Evolutionary conservation across 2,329 filamentous ascomycete genomes (phyloP).

Genomic region (Verticillium tricorpus): DNA sequence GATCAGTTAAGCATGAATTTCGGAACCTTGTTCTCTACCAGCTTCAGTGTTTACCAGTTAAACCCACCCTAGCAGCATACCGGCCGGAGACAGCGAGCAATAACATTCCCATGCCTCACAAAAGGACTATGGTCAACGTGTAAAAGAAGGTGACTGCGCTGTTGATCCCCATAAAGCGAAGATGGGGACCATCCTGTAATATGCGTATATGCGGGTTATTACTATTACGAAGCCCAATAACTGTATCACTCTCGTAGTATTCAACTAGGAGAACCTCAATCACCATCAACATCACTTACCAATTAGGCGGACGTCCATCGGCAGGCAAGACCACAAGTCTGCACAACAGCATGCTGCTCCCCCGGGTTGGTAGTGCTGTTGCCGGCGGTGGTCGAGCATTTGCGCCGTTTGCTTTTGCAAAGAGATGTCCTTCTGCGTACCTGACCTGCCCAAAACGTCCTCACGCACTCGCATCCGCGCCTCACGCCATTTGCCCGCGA

Average conservation of each 20-base stretch:
- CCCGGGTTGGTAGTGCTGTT: not conserved
- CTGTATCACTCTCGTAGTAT: not conserved
- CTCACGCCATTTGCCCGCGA: not conserved
- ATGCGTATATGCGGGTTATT: not conserved
- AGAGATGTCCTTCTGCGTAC: not conserved
- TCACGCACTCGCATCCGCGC: not conserved
- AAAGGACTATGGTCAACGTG: no score
- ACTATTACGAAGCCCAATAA: not conserved
- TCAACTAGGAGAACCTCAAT: not conserved
- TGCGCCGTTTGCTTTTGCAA: not conserved
- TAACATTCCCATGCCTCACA: no score
- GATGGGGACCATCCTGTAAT: not conserved
- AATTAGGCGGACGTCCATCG: not conserved
- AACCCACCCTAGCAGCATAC: no score
- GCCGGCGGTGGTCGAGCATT: not conserved
- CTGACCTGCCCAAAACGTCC: not conserved
- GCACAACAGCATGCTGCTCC: not conserved
- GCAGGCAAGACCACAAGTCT: not conserved
- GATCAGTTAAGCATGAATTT: not conserved
- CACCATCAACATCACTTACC: not conserved
- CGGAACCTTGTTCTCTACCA: not conserved
- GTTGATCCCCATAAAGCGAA: no score
- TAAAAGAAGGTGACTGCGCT: no score
- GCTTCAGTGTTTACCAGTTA: no score
- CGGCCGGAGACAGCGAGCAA: no score